Base-by-base conservation (phyloP, 371 early-diverging fungal genomes). In the Saksenaea oblongispora region DNA sequence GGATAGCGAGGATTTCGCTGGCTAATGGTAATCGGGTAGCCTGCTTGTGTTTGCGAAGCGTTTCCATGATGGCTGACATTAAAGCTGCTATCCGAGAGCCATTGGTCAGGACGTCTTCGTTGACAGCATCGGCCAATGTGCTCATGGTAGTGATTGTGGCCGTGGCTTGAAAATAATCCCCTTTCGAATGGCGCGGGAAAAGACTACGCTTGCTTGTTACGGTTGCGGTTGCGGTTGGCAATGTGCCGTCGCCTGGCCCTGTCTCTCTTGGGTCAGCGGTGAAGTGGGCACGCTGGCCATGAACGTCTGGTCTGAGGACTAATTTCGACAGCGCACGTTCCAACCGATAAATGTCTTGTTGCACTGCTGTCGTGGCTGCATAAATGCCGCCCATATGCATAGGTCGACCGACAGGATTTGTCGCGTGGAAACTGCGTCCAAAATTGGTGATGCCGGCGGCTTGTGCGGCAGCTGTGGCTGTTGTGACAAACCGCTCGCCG, bases 331-430 rank as follows among this genome's bases (percentile, higher is more conserved):
- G 41, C 37, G 73, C 75, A 26, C 81, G 67, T 61, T 81, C 78
- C 14, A 81, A 56, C 26, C 71, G 70, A 51, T 75, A 76, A 22
- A 76, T 81, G 34, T 81, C 79, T 53, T 78, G 79, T 34, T 78
- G 82, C 4, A 74, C 82, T 9, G 73, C 73, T 2, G 82, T 81
- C 0, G 77, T 78, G 1, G 82, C 69, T 28, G 75, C 75, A 65
- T 70, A 70, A 34, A 72, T 72, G 18, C 65, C 71, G 31, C 74
- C 70, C 22, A 67, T 69, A 9, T 36, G 59, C 13, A 68, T 62
- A 44, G 62, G 71, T 10, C 68, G 18, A 41, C 41, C 59, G 59
- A 22, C 18, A 14, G 44, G 26, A 31, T 31, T 31, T 24, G 47
- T 18, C 44, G 34, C 36, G 27, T 15, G n/a, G 56, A 74, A 71